Conservation (phyloP, 2,329 filamentous ascomycete species). For the Botryotinia narcissicola region DNA sequence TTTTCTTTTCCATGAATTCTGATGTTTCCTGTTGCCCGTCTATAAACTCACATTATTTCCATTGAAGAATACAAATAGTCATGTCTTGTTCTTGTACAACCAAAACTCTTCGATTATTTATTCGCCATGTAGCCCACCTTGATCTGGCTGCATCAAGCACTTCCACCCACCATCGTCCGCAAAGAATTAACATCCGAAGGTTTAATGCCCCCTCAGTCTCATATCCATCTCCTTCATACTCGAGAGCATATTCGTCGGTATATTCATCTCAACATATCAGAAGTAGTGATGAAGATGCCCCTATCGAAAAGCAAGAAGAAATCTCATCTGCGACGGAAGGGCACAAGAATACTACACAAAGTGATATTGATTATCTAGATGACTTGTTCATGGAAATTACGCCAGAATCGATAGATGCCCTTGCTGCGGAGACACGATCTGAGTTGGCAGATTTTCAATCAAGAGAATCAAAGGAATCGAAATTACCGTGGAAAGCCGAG, state of each 20-base stretch:
- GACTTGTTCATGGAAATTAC: slow-evolving; percentile 38
- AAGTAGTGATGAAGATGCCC: background rate
- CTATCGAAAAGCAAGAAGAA: background rate
- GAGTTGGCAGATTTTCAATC: slow-evolving; percentile 6
- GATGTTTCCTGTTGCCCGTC: background rate
- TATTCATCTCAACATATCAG: background rate
- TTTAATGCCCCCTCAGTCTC: slow-evolving; percentile 4
- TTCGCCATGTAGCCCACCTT: slow-evolving; percentile 36
- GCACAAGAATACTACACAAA: background rate
- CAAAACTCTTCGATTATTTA: slow-evolving; percentile 34
- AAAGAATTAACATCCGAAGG: slow-evolving; percentile 13
- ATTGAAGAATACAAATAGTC: slow-evolving; percentile 20
- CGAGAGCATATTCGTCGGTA: slow-evolving; percentile 6
- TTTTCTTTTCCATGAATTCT: slow-evolving; percentile 15
- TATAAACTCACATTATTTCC: background rate
- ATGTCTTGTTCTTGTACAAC: slow-evolving; percentile 36
- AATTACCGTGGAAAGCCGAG: background rate
- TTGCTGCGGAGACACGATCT: slow-evolving; percentile 28
- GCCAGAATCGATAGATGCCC: slow-evolving; percentile 40
- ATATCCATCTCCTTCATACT: background rate
- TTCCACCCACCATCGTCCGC: background rate
- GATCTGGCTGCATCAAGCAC: slow-evolving; percentile 27
- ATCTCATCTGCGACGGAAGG: background rate
- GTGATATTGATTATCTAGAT: slow-evolving; percentile 1
- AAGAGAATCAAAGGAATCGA: background rate